Conservation (phyloP, 441 rosid genomes). For the Biscutella laevigata region DNA sequence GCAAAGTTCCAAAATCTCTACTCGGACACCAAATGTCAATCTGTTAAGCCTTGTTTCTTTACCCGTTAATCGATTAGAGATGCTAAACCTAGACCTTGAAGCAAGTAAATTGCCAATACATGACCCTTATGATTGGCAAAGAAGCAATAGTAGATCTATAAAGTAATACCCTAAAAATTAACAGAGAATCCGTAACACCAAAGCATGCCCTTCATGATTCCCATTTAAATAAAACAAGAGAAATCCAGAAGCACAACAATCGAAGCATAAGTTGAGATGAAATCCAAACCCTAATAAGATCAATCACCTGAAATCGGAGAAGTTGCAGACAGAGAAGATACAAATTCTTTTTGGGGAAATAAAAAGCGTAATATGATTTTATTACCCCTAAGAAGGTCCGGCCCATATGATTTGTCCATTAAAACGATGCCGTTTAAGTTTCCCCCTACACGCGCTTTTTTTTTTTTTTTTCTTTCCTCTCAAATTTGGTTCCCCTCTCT, state of each 20-base stretch:
- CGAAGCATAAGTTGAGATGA: not conserved
- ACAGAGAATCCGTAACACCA: not conserved
- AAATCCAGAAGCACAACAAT: not conserved
- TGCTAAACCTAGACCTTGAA: not conserved
- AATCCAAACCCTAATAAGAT: constrained; percentile 21
- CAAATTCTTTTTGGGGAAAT: too few relatives aligned
- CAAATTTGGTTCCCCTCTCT: constrained; percentile 4
- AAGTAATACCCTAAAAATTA: not conserved
- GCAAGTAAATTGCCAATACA: not conserved
- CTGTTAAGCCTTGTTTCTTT: not conserved
- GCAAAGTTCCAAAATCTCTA: not conserved
- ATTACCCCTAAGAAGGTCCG: too few relatives aligned
- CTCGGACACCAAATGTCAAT: not conserved
- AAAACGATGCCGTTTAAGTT: not conserved
- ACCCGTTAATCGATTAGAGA: not conserved
- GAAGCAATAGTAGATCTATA: constrained; percentile 15
- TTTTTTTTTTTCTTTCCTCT: not conserved
- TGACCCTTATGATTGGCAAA: not conserved
- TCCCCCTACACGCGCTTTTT: constrained; percentile 6
- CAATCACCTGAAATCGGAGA: constrained; percentile 27
- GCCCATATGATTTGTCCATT: too few relatives aligned
- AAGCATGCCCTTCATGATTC: not conserved
- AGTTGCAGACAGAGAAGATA: too few relatives aligned
- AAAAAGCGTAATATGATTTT: too few relatives aligned
- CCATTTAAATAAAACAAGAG: not conserved